Evolutionary conservation across 2,329 filamentous ascomycete genomes (phyloP).

Genomic region (Cryphonectria japonica): DNA sequence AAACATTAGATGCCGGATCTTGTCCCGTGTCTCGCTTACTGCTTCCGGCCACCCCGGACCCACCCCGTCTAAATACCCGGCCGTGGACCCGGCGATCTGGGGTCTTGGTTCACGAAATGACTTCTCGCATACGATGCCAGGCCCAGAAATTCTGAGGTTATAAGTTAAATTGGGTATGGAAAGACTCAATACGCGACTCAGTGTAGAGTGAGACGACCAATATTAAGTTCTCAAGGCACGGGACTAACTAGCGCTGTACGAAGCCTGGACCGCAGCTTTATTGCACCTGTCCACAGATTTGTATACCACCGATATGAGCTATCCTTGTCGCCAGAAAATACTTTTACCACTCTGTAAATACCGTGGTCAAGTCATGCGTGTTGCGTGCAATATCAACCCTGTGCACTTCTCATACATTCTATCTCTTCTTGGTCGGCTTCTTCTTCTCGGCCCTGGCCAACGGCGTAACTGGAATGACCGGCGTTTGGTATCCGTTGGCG

Average conservation of each 20-base stretch:
- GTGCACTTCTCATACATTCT: no score
- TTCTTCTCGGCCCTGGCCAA: background rate
- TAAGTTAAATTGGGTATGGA: background rate
- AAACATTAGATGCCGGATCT: background rate
- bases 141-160: background rate
- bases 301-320: background rate
- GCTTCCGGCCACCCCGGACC: background rate
- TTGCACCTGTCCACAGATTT: background rate
- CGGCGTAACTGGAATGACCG: slow-evolving; percentile 50
- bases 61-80: background rate
- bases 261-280: background rate
- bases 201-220: background rate
- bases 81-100: background rate
- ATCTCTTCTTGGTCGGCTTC: slow-evolving; percentile 9
- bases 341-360: background rate
- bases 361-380: background rate
- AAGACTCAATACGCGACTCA: background rate
- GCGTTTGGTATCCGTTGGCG: slow-evolving; percentile 48
- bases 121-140: background rate
- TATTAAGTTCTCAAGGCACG: background rate
- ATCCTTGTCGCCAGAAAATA: background rate
- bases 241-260: background rate
- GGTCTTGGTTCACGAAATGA: background rate
- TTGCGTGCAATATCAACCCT: no score
- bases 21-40: slow-evolving; percentile 1